A percentile compares a stretch with the other conserved stretches of the same genome.
Conservation (phyloP, 2,329 filamentous ascomycete species). For the Pseudopyricularia cyperi region DNA sequence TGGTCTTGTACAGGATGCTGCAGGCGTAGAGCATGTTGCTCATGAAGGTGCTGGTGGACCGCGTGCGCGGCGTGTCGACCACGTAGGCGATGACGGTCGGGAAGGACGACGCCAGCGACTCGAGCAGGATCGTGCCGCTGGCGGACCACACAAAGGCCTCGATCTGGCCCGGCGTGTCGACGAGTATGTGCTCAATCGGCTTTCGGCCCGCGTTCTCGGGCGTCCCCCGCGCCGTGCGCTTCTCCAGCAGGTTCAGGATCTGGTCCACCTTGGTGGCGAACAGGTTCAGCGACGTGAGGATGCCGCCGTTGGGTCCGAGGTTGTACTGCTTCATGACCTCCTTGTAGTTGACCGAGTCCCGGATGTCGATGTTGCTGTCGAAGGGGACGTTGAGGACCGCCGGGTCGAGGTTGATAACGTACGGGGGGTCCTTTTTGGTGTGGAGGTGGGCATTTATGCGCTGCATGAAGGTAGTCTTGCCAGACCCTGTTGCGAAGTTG, state of each 20-base stretch:
- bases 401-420: conserved; percentile 94
- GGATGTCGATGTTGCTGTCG: conserved; percentile 96
- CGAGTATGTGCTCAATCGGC: conserved; percentile 69
- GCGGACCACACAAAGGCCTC: conserved; percentile 99
- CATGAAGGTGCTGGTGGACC: conserved; percentile 96
- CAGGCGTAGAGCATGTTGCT: conserved; percentile 99
- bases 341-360: conserved; percentile 97
- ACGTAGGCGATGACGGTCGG: conserved; percentile 96
- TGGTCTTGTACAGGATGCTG: conserved; percentile 97
- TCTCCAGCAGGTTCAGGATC: conserved; percentile 79
- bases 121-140: conserved; percentile 83
- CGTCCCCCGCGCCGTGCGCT: conserved; percentile 55
- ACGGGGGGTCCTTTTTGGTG: conserved; percentile 65
- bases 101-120: conserved; percentile 84
- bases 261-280: conserved; percentile 98
- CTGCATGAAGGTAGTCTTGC: conserved; percentile 99
- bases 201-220: conserved; percentile 41
- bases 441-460: conserved; percentile 91
- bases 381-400: conserved; percentile 90
- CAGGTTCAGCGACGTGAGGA: conserved; percentile 87
- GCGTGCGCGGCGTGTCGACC: conserved; percentile 89
- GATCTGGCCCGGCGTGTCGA: conserved; percentile 95
- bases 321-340: conserved; percentile 99
- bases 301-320: conserved; percentile 90
- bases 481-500: conserved; percentile 48